Evolutionary conservation across 768 basidiomycete genomes (phyloP).

Genomic region (Boletus eberwhitei): DNA sequence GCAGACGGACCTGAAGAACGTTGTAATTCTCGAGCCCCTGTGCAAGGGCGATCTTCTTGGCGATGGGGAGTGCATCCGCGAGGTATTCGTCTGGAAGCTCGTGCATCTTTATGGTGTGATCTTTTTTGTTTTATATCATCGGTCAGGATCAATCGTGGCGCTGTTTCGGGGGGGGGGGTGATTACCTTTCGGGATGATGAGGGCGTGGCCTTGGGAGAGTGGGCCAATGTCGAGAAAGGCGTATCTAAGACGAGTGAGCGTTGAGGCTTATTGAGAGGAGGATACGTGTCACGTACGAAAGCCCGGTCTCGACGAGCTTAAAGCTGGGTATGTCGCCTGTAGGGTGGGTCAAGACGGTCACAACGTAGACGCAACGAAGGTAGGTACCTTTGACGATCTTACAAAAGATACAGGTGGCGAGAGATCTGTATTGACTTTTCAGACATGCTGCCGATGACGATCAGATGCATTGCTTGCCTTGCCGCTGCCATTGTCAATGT

Average conservation of each 20-base stretch:
- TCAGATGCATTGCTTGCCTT: constrained; percentile 13
- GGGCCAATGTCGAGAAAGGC: constrained; percentile 95
- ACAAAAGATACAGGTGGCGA: constrained; percentile 84
- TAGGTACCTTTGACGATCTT: constrained; percentile 83
- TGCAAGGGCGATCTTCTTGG: constrained; percentile 84
- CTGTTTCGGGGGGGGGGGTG: neutral
- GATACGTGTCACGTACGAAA: constrained; percentile 47
- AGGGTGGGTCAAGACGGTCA: neutral
- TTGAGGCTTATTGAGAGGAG: neutral
- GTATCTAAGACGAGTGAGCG: constrained; percentile 40
- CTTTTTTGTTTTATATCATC: constrained; percentile 36
- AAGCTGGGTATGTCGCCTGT: constrained; percentile 86
- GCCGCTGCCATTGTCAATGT: constrained; percentile 13
- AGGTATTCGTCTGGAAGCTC: constrained; percentile 87
- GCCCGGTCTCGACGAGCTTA: constrained; percentile 76
- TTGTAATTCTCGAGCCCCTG: constrained; percentile 80
- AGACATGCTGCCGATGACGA: neutral
- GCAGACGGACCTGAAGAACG: constrained; percentile 56
- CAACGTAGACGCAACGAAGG: neutral
- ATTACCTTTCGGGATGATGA: constrained; percentile 91
- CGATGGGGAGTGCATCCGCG: constrained; percentile 69
- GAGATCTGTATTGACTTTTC: constrained; percentile 38
- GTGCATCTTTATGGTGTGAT: constrained; percentile 82
- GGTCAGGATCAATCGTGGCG: neutral
- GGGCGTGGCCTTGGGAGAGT: constrained; percentile 83